A percentile compares a stretch with the other conserved stretches of the same genome.
Evolutionary conservation across 139 green algal genomes (phyloP).

Genomic region (Chlamydomonas schloesseri): DNA sequence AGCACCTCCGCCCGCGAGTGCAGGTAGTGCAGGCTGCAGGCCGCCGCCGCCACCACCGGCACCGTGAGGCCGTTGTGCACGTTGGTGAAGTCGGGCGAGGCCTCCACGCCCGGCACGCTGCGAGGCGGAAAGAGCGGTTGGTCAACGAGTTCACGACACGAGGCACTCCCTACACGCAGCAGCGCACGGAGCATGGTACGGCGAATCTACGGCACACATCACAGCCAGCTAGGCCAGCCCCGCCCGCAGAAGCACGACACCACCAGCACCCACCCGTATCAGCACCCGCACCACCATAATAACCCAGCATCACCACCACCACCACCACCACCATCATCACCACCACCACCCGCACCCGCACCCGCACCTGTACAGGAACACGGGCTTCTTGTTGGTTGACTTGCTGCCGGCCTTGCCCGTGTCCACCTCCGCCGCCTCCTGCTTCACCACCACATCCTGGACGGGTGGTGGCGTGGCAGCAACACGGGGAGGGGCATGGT

Average conservation of each 20-base stretch:
- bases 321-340: too few relatives aligned
- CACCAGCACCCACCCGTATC: too few relatives aligned
- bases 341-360: not conserved
- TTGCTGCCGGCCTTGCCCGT: not conserved
- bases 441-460: constrained; percentile 57
- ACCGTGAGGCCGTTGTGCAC: constrained; percentile 9
- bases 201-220: too few relatives aligned
- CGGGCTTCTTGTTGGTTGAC: not conserved
- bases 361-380: constrained; percentile 6
- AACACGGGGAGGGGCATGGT: not conserved
- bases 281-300: too few relatives aligned
- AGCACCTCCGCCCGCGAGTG: not conserved
- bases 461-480: too few relatives aligned
- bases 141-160: too few relatives aligned
- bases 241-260: too few relatives aligned
- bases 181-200: too few relatives aligned
- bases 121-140: too few relatives aligned
- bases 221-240: too few relatives aligned
- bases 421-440: constrained; percentile 40
- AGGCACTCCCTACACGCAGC: too few relatives aligned
- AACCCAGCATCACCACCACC: too few relatives aligned
- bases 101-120: not conserved
- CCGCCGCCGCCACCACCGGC: not conserved
- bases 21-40: constrained; percentile 30
- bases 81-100: constrained; percentile 42